A percentile compares a stretch with the other conserved stretches of the same genome.
phyloP scores from a whole-genome alignment of 1,284 basidiomycete species.

The Pseudozyma pruni region DNA sequence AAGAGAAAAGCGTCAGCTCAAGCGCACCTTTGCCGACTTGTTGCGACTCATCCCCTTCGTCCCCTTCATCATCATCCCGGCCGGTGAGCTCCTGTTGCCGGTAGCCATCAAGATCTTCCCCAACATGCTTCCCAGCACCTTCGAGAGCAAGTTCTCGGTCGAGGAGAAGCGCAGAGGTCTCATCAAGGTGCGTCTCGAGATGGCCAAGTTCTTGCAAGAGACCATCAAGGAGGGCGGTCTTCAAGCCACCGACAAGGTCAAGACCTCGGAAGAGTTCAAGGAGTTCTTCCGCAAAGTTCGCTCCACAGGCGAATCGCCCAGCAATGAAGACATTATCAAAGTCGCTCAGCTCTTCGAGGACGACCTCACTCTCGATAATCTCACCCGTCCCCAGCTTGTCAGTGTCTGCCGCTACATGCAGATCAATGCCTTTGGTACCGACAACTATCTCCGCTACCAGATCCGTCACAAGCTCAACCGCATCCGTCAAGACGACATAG shows the following conservation, averaged over 20 bases:
- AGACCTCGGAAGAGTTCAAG: constrained; percentile 95
- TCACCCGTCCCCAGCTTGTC: constrained; percentile 94
- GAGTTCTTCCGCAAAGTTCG: constrained; percentile 99
- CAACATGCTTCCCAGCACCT: constrained; percentile 97
- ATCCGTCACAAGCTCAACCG: constrained; percentile 86
- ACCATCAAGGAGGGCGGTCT: constrained; percentile 93
- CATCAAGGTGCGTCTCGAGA: constrained; percentile 91
- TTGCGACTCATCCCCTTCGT: constrained; percentile 93
- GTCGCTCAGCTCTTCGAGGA: constrained; percentile 97
- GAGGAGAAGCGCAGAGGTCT: constrained; percentile 97
- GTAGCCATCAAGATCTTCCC: constrained; percentile 97
- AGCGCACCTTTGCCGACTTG: constrained; percentile 90
- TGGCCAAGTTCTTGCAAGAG: constrained; percentile 99
- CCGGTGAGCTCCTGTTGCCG: constrained; percentile 97
- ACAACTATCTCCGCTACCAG: constrained; percentile 95
- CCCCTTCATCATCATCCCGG: constrained; percentile 93
- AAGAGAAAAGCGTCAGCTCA: constrained; percentile 91
- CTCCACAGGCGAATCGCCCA: constrained; percentile 92
- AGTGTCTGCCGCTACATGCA: constrained; percentile 94
- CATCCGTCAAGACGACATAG: constrained; percentile 87
- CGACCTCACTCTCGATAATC: constrained; percentile 96
- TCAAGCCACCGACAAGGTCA: constrained; percentile 82
- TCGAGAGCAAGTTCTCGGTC: constrained; percentile 86
- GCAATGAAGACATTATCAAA: constrained; percentile 85
- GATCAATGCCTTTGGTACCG: constrained; percentile 96